Conservation (phyloP, 331 rosid genomes). For the Spiraea crenata region DNA sequence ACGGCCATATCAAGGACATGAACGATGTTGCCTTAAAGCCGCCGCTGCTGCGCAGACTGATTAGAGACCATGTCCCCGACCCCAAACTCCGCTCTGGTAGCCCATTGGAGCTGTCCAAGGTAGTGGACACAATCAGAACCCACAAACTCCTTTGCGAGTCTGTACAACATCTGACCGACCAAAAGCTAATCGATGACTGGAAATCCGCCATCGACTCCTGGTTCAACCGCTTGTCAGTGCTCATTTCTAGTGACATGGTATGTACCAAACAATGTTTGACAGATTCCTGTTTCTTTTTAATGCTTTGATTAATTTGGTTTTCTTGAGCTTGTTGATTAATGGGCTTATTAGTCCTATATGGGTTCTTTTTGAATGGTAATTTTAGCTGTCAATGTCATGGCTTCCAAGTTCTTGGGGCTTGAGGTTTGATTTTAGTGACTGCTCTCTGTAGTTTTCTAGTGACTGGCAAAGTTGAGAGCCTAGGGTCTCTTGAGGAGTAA, state of each 20-base stretch:
- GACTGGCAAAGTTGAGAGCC: background rate
- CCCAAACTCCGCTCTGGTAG: constrained; percentile 33
- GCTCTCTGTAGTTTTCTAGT: background rate
- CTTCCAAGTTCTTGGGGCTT: background rate
- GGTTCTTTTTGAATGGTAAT: background rate
- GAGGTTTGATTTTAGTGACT: too few species aligned
- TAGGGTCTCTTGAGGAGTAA: background rate
- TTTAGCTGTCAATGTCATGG: background rate
- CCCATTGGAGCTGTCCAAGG: constrained; percentile 43
- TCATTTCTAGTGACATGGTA: constrained; percentile 58
- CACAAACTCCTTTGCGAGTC: constrained; percentile 66
- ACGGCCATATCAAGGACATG: constrained; percentile 51
- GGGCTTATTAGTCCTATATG: background rate
- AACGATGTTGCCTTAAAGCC: constrained; percentile 69
- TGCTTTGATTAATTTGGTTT: background rate
- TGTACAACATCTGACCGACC: constrained; percentile 25
- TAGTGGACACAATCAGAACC: constrained; percentile 45
- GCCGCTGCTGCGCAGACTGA: constrained; percentile 54
- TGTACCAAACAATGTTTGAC: background rate
- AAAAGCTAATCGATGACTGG: constrained; percentile 44
- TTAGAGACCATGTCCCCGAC: constrained; percentile 54
- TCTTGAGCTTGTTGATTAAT: background rate
- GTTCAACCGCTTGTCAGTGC: constrained; percentile 53
- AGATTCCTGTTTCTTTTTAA: background rate
- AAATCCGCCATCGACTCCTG: constrained; percentile 66